Conservation (phyloP, 495 filamentous ascomycete species). For the Neurospora sp. region DNA sequence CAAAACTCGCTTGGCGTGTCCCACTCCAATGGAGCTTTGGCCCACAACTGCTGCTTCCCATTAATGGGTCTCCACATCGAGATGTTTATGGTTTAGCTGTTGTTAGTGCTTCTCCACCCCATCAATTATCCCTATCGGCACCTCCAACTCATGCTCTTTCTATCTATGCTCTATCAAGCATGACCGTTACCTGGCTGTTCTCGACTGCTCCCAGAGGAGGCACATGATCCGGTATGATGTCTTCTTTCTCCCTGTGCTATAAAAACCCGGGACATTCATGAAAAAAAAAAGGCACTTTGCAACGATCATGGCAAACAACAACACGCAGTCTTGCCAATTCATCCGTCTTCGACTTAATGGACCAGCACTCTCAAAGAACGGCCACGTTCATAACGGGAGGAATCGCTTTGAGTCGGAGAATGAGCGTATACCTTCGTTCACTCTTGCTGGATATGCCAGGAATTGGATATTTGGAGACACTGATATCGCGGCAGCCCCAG, state of each 20-base stretch:
- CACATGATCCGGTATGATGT: not conserved
- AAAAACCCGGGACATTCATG: not conserved
- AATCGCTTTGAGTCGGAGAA: not conserved
- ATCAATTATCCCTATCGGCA: not conserved
- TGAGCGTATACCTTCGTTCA: not conserved
- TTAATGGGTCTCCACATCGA: not conserved
- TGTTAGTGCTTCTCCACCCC: not conserved
- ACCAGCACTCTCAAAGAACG: not conserved
- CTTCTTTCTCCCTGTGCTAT: too few species aligned
- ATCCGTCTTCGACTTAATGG: not conserved
- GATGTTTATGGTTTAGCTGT: not conserved
- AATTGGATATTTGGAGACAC: not conserved
- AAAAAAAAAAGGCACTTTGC: too few species aligned
- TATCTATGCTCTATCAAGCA: not conserved
- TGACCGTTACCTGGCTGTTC: too few species aligned
- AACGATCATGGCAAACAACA: not conserved
- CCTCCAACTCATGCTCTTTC: not conserved
- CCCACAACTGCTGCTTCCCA: not conserved
- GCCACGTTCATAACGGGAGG: not conserved
- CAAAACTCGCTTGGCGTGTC: slow-evolving; percentile 11
- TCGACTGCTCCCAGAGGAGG: too few species aligned
- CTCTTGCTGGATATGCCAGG: not conserved
- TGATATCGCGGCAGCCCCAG: not conserved
- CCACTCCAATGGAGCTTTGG: not conserved
- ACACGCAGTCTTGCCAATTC: not conserved